Conservation (phyloP, 495 filamentous ascomycete genomes). For the Corynascus novoguineensis region DNA sequence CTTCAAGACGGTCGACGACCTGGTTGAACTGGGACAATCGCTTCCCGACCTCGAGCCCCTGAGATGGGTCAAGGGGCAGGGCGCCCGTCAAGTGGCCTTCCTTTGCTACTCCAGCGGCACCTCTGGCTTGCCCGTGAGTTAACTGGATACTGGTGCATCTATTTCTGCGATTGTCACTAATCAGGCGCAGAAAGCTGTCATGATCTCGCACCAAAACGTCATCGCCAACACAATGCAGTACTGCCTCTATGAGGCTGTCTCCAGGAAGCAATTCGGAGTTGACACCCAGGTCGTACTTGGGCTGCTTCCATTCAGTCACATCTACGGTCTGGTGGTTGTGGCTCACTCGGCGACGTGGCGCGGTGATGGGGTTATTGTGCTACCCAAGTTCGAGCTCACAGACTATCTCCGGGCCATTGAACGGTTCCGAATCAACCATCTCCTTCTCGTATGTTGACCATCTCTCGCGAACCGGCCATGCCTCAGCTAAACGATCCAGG, state of each 20-base stretch:
- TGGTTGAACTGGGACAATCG: conserved; percentile 59
- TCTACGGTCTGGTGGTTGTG: conserved; percentile 77
- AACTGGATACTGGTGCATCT: no score
- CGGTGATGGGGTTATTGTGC: conserved; percentile 71
- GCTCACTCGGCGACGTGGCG: conserved; percentile 63
- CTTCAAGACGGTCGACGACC: conserved; percentile 65
- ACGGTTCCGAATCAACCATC: conserved; percentile 60
- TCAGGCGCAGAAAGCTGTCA: conserved; percentile 76
- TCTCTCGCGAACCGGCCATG: background rate
- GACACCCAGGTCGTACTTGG: conserved; percentile 61
- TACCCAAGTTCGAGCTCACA: conserved; percentile 78
- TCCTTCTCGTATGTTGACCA: conserved; percentile 55
- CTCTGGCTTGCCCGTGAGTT: conserved; percentile 70
- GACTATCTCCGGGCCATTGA: conserved; percentile 62
- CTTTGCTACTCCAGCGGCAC: conserved; percentile 89
- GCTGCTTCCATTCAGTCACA: conserved; percentile 78
- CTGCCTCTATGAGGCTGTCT: conserved; percentile 47
- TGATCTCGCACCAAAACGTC: conserved; percentile 85
- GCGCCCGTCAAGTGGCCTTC: conserved; percentile 69
- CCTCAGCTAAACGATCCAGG: conserved; percentile 36
- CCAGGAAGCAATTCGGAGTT: conserved; percentile 33
- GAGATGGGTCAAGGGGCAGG: conserved; percentile 68
- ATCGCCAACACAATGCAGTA: conserved; percentile 77
- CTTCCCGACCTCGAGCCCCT: conserved; percentile 59
- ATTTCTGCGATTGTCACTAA: conserved; percentile 5